These are phyloP conservation scores for Micromonas pusilla DNA, from an alignment of 139 green algal species.

Conservation along the genomic window DNA sequence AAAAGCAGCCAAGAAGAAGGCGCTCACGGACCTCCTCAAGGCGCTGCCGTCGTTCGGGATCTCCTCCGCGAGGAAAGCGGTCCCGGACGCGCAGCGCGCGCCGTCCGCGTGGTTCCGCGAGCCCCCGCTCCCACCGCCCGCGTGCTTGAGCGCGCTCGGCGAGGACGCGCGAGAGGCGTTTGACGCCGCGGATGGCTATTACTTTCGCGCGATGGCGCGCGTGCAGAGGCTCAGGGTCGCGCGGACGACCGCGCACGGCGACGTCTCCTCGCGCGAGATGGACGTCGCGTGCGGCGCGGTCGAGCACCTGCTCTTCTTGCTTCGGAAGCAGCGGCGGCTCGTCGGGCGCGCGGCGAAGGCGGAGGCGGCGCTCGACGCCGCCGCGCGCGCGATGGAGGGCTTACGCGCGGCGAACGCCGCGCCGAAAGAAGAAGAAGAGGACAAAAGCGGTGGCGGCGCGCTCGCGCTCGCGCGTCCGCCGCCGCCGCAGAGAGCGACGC, in stretches of 20 bases:
- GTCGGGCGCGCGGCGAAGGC: not conserved
- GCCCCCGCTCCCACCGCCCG: conserved; percentile 6
- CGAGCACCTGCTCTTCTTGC: conserved; percentile 70
- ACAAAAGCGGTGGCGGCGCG: too few species aligned
- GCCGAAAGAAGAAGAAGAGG: too few species aligned
- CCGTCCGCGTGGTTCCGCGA: conserved; percentile 52
- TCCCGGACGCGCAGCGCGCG: conserved; percentile 51
- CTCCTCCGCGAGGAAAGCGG: conserved; percentile 44
- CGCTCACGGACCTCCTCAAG: conserved; percentile 69
- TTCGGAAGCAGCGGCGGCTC: conserved; percentile 51
- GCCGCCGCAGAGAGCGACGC: not conserved
- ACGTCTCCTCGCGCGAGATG: conserved; percentile 67
- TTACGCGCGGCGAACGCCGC: too few species aligned
- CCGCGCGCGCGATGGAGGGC: not conserved
- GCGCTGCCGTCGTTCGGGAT: conserved; percentile 59
- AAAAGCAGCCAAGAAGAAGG: conserved; percentile 81
- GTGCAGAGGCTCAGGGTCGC: conserved; percentile 70
- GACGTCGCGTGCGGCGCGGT: conserved; percentile 40
- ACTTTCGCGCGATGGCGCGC: conserved; percentile 64
- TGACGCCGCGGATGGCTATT: conserved; percentile 69
- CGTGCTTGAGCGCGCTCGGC: not conserved
- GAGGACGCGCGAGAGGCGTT: conserved; percentile 35
- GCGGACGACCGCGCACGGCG: conserved; percentile 40
- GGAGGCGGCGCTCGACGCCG: not conserved
- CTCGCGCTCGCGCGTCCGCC: not conserved